These are phyloP conservation scores for Neurospora sp. DNA, from an alignment of 495 filamentous ascomycete species.

Conservation along the genomic window DNA sequence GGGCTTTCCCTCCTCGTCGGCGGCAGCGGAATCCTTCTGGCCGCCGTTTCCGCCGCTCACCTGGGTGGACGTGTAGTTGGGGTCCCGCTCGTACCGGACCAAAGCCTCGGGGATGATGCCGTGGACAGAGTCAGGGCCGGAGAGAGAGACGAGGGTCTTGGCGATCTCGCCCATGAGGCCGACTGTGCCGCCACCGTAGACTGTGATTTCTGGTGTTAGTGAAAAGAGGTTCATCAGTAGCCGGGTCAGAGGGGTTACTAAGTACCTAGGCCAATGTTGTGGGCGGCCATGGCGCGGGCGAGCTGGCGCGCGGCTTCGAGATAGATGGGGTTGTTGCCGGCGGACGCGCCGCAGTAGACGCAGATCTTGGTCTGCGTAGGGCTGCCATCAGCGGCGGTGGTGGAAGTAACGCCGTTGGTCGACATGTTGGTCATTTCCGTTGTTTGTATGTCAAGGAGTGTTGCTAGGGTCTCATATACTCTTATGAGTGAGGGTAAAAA, in stretches of 20 bases:
- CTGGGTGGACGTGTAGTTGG: conserved; percentile 31
- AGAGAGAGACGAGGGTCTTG: conserved; percentile 72
- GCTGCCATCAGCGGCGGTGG: conserved; percentile 16
- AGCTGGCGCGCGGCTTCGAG: conserved; percentile 69
- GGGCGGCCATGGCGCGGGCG: conserved; percentile 58
- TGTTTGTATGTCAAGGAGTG: background rate
- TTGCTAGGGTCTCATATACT: background rate
- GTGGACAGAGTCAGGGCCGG: conserved; percentile 75
- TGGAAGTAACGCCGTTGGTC: conserved; percentile 30
- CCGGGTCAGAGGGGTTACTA: background rate
- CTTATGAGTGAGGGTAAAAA: background rate
- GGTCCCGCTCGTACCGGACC: conserved; percentile 65
- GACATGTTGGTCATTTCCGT: conserved; percentile 21
- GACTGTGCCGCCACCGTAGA: conserved; percentile 90
- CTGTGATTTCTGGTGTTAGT: conserved; percentile 20
- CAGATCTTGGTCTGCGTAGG: conserved; percentile 47
- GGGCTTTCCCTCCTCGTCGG: conserved; percentile 3
- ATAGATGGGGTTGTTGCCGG: conserved; percentile 59
- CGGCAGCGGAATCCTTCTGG: background rate
- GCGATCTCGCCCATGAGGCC: conserved; percentile 94
- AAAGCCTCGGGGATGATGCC: conserved; percentile 85
- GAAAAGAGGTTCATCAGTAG: background rate
- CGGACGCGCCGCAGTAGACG: conserved; percentile 72
- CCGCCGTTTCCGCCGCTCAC: conserved; percentile 15
- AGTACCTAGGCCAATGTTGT: conserved; percentile 57